These are phyloP conservation scores for Cryptosporidium viatorum DNA, from an alignment of 169 alveolate genomes.

Conservation along the genomic window DNA sequence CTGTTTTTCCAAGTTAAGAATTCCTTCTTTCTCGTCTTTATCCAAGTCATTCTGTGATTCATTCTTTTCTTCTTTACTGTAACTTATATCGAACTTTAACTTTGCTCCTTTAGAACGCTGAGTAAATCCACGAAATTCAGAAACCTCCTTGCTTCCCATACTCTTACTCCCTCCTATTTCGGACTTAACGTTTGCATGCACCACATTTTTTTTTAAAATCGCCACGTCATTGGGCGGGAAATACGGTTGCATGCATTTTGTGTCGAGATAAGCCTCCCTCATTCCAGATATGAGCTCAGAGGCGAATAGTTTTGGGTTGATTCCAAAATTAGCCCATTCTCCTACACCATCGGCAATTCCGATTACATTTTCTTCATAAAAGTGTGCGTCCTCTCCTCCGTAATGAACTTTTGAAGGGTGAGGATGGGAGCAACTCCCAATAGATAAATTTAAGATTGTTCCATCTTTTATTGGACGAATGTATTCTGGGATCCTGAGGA, in stretches of 20 bases:
- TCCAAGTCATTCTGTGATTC: slow-evolving; percentile 1
- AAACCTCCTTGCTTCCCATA: neutral
- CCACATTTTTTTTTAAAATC: neutral
- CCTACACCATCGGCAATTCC: slow-evolving; percentile 88
- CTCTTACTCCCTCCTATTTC: neutral
- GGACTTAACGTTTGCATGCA: slow-evolving; percentile 6
- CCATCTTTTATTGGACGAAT: slow-evolving; percentile 28
- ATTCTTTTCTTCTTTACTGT: neutral
- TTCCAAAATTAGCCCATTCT: slow-evolving; percentile 83
- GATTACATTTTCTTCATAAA: slow-evolving; percentile 77
- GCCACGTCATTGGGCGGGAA: slow-evolving; percentile 45
- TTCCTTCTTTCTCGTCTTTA: neutral
- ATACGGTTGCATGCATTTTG: slow-evolving; percentile 6
- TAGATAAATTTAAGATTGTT: slow-evolving; percentile 12
- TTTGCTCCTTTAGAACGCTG: slow-evolving; percentile 9
- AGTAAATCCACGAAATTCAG: neutral
- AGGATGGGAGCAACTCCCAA: slow-evolving; percentile 75
- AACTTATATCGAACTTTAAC: neutral
- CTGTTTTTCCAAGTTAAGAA: neutral
- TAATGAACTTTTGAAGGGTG: slow-evolving; percentile 83
- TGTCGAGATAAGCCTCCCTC: slow-evolving; percentile 62
- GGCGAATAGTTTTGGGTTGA: slow-evolving; percentile 80
- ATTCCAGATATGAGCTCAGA: slow-evolving; percentile 80
- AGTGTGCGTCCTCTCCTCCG: slow-evolving; percentile 92
- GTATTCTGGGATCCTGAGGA: slow-evolving; percentile 55